Percentiles rank a stretch among this genome's conserved stretches.
Conservation (phyloP, 371 early-diverging fungal genomes). For the Rhizopus arrhizus region DNA sequence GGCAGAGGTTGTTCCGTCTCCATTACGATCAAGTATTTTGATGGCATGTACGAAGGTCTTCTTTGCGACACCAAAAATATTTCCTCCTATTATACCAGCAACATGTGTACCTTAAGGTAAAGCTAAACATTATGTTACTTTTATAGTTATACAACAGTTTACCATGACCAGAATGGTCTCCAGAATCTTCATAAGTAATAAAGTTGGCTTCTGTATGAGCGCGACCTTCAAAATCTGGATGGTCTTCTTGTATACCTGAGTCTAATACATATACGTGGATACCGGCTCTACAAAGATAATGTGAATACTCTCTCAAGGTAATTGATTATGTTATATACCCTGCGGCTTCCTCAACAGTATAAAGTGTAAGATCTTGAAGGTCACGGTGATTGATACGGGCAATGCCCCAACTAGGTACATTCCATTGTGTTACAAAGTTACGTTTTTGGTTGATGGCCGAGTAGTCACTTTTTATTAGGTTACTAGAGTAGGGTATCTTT, state of each 20-base stretch:
- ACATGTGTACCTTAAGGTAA: slow-evolving; percentile 66
- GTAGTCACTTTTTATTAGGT: not conserved
- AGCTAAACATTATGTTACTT: not conserved
- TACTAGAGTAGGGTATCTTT: slow-evolving; percentile 10
- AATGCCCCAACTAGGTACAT: slow-evolving; percentile 64
- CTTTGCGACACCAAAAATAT: slow-evolving; percentile 67
- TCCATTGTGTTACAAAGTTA: slow-evolving; percentile 20
- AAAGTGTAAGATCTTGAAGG: slow-evolving; percentile 30
- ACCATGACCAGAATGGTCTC: slow-evolving; percentile 60
- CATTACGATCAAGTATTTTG: slow-evolving; percentile 62
- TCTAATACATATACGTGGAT: slow-evolving; percentile 76
- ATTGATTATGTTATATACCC: slow-evolving; percentile 34
- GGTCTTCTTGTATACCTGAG: slow-evolving; percentile 71
- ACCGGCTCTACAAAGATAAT: slow-evolving; percentile 44
- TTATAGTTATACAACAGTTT: slow-evolving; percentile 8
- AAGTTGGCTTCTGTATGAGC: slow-evolving; percentile 73
- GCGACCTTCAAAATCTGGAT: slow-evolving; percentile 83
- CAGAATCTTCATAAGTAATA: slow-evolving; percentile 43
- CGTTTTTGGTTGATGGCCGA: slow-evolving; percentile 8
- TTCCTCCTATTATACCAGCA: slow-evolving; percentile 69
- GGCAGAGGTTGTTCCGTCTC: slow-evolving; percentile 48
- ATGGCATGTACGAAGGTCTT: slow-evolving; percentile 61
- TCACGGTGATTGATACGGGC: slow-evolving; percentile 57
- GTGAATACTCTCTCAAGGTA: too few species aligned
- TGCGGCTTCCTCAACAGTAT: slow-evolving; percentile 44